A percentile compares a stretch with the other conserved stretches of the same genome.
phyloP scores from a whole-genome alignment of 2,329 filamentous ascomycete species.

The Chalara sp. region DNA sequence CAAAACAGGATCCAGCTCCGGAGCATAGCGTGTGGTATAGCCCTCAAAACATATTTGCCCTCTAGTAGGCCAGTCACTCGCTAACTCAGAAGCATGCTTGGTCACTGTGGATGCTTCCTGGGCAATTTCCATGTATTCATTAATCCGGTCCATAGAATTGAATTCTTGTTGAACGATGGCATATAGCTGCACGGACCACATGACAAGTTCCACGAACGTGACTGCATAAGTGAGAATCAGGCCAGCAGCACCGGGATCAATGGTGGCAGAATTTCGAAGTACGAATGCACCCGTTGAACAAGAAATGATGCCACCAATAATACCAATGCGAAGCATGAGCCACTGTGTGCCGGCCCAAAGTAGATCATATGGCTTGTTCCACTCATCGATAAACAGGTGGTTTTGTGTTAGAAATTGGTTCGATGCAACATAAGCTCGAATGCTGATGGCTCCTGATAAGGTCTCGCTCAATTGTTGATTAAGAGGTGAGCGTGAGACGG shows the following conservation, averaged over 20 bases:
- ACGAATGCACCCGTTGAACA: not conserved
- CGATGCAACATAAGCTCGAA: slow-evolving; percentile 66
- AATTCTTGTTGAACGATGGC: slow-evolving; percentile 67
- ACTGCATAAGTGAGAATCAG: slow-evolving; percentile 69
- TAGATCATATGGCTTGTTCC: slow-evolving; percentile 59
- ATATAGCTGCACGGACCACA: slow-evolving; percentile 58
- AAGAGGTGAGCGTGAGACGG: slow-evolving; percentile 66
- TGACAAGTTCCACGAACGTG: slow-evolving; percentile 56
- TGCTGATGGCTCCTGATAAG: slow-evolving; percentile 64
- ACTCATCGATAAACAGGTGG: slow-evolving; percentile 59
- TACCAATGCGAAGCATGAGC: slow-evolving; percentile 63
- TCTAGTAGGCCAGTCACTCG: slow-evolving; percentile 64
- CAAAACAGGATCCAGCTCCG: slow-evolving; percentile 61
- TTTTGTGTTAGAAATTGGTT: slow-evolving; percentile 60
- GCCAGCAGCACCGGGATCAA: slow-evolving; percentile 55
- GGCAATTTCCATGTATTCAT: slow-evolving; percentile 63
- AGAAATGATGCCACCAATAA: not conserved
- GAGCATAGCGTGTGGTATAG: slow-evolving; percentile 64
- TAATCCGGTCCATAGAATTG: slow-evolving; percentile 68
- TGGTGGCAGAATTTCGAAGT: not conserved
- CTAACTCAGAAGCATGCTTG: slow-evolving; percentile 53
- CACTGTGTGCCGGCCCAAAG: slow-evolving; percentile 49
- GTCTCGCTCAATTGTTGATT: slow-evolving; percentile 63
- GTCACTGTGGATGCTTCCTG: slow-evolving; percentile 43
- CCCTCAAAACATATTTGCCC: slow-evolving; percentile 64